Evolutionary conservation across 2,329 filamentous ascomycete genomes (phyloP).

Genomic region (Penicillium crustosum): DNA sequence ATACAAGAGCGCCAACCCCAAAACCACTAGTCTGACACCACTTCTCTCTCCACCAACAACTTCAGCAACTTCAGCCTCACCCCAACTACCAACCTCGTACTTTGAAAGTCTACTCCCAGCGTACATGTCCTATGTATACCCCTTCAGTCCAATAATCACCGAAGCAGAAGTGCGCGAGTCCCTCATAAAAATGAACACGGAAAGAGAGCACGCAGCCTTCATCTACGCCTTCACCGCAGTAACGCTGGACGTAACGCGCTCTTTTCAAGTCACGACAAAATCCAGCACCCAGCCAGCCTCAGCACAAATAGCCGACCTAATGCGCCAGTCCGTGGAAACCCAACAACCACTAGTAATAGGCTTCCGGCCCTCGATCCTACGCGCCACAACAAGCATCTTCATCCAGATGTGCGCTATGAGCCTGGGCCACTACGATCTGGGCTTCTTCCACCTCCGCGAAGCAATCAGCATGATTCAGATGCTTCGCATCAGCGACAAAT

Average conservation of each 20-base stretch:
- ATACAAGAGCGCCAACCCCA: constrained; percentile 28
- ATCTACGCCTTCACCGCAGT: constrained; percentile 49
- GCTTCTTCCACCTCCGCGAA: constrained; percentile 54
- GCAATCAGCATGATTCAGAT: constrained; percentile 49
- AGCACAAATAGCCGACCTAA: constrained; percentile 26
- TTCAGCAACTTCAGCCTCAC: not conserved
- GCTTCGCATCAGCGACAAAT: constrained; percentile 46
- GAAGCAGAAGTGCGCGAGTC: constrained; percentile 40
- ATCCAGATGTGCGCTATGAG: constrained; percentile 55
- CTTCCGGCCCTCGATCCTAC: constrained; percentile 46
- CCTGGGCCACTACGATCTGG: constrained; percentile 50
- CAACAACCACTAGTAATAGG: constrained; percentile 41
- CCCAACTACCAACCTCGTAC: constrained; percentile 17
- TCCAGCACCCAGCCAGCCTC: constrained; percentile 20
- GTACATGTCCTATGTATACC: constrained; percentile 49
- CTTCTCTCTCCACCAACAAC: constrained; percentile 14
- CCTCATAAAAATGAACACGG: constrained; percentile 39
- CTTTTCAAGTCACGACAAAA: constrained; percentile 15
- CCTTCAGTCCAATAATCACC: constrained; percentile 49
- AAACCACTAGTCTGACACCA: not conserved
- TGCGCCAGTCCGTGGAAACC: constrained; percentile 37
- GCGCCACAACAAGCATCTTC: constrained; percentile 54
- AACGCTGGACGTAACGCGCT: constrained; percentile 45
- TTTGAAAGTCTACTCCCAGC: constrained; percentile 48
- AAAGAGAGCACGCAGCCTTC: constrained; percentile 44